Evolutionary conservation across 495 filamentous ascomycete species (phyloP), one percentile per base, ranked within the genome.

Genomic region (Tuber calosporum): DNA sequence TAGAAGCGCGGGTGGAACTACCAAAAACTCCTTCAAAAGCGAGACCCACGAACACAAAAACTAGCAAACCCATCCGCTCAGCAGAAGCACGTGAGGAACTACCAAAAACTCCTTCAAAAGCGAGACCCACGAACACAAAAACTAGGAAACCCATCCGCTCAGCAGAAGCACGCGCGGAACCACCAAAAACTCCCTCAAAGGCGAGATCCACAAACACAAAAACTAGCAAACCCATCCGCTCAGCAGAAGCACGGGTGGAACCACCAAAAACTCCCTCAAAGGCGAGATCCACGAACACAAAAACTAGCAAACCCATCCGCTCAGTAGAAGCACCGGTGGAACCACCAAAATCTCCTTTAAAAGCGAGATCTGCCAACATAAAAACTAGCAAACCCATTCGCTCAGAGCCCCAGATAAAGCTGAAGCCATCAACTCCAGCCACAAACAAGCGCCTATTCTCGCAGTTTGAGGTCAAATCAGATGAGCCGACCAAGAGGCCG

Each of bases 401-500:
- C 6, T 72, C 73, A 11, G 72, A 38, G 11, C 66, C 45, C 66
- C 70, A 37, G 42, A 30, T 62, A 62, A 62, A 62, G 53, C 26
- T 62, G 30, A 62, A 62, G 53, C 53, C 36, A 53, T 79, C 73
- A 36, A 73, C 71, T 6, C 71, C 78, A 11, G 41, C 67, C 0
- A 7, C 20, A 3, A 79, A 73, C 70, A 79, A 79, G 30, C 77
- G 78, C 40, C 40, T 36, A 30, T 66, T 66, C 36, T 67, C 71
- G 53, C 70, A 76, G 34, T 71, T 53, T 8, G 40, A 41, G 6
- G 39, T 70, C 3, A 73, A 77, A 22, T 67, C 72, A 26, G 77
- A 80, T n/a, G 38, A 68, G n/a, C 77, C 77, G 7, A n/a, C 42
- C 11, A 75, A 74, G 37, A 76, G 70, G 78, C 58, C 77, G 20